phyloP scores from a whole-genome alignment of 2,329 filamentous ascomycete species.

The Alternaria ventricosa region DNA sequence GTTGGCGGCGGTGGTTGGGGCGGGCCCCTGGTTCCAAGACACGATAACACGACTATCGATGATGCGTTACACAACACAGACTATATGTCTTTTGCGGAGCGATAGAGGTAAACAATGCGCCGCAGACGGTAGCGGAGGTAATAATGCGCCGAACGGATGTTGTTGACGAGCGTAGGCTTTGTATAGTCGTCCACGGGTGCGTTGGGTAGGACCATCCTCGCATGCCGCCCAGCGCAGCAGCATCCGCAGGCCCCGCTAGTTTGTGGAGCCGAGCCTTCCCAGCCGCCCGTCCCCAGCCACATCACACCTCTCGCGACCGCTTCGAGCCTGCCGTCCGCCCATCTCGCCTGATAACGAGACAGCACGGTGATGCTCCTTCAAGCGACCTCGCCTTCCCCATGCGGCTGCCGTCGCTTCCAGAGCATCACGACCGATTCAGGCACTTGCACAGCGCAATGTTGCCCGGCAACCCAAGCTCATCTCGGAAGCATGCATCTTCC shows the following conservation, averaged over 20 bases:
- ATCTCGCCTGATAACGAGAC: neutral
- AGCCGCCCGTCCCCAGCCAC: constrained; percentile 14
- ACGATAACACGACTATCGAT: constrained; percentile 4
- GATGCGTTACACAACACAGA: constrained; percentile 2
- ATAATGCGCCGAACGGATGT: neutral
- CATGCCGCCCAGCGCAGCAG: neutral
- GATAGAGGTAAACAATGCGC: constrained; percentile 3
- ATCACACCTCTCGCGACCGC: neutral
- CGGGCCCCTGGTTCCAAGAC: constrained; percentile 1
- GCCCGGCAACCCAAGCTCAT: constrained; percentile 6
- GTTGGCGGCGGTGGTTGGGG: constrained; percentile 25
- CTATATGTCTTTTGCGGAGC: neutral
- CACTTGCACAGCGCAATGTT: constrained; percentile 5
- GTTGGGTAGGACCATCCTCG: constrained; percentile 2
- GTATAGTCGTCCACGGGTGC: neutral
- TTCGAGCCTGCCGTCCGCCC: neutral
- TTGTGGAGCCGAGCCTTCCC: constrained; percentile 9
- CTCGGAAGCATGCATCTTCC: constrained; percentile 2
- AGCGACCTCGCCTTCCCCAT: neutral
- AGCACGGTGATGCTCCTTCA: neutral
- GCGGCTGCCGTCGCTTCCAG: neutral
- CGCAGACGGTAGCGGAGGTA: neutral
- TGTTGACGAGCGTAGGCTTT: neutral
- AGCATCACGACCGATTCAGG: neutral
- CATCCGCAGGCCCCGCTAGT: constrained; percentile 2